Evolutionary conservation across 805 yeast species (phyloP), one percentile per base, ranked within the genome.

Genomic region (Ogataea paraovalis): DNA sequence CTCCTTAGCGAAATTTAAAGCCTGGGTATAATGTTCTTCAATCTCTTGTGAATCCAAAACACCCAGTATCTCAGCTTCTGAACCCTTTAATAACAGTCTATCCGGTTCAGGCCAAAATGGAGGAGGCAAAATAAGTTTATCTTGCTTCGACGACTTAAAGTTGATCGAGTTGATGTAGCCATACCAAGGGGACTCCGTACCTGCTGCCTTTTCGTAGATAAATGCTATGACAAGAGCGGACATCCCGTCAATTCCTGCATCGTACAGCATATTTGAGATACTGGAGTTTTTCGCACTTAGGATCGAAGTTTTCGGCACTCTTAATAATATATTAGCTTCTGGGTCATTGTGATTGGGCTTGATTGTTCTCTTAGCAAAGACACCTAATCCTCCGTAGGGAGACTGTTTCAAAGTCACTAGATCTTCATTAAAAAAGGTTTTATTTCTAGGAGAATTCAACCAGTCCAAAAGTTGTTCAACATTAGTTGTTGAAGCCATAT

Each of bases 171-270:
- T 64, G 40, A 91, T 69, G 61, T 85, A 92, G 3, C 69, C 71
- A 50, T 50, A 71, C 97, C 97, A 92, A 4, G 96, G 97, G n/a
- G 95, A 85, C 3, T 62, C 55, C n/a, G 71, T 68, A 2, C 79
- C 79, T 41, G 75, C 67, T 3, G 78, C 67, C 46, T 72, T 64
- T 61, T 92, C 98, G 59, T 87, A 89, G 23, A 90, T 70, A 49
- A 82, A 85, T 0, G 91, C 79, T 7, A 87, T 53, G 6, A 85
- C 79, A 43, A 91, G 68, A 0, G 82, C 85, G 38, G 79, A 73
- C 67, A 86, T 78, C 0, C 95, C 94, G 34, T 72, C 75, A 4
- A 85, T 65, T 2, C 67, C 73, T 25, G 74, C 74, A 40, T 87
- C 96, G 12, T 71, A 63, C 12, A 91, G 59, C 14, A 90, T 58